A percentile compares a stretch with the other conserved stretches of the same genome.
Conservation (phyloP, 495 filamentous ascomycete genomes). For the Tricharina praecox region DNA sequence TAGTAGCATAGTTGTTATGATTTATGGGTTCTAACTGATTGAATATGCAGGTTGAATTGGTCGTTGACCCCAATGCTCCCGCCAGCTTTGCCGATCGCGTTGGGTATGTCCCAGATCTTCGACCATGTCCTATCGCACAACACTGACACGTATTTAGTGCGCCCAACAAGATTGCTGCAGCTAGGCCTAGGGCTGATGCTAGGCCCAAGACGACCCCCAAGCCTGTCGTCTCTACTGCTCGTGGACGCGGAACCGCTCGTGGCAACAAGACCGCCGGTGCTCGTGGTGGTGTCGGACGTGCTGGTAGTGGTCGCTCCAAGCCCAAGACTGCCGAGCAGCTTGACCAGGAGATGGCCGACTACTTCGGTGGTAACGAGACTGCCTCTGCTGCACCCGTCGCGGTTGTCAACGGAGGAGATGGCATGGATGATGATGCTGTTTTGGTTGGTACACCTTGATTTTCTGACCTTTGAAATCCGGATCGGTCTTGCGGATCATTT, state of each 20-base stretch:
- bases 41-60: conserved; percentile 58
- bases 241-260: conserved; percentile 24
- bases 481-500: background rate
- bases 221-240: too few species aligned
- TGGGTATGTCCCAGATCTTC: conserved; percentile 38
- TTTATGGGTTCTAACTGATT: conserved; percentile 17
- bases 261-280: conserved; percentile 30
- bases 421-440: conserved; percentile 34
- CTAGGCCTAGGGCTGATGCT: conserved; percentile 54
- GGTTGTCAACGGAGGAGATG: conserved; percentile 31
- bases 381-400: conserved; percentile 29
- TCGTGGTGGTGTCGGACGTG: conserved; percentile 35
- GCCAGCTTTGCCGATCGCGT: conserved; percentile 70
- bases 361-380: conserved; percentile 39
- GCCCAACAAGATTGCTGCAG: conserved; percentile 35
- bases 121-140: conserved; percentile 9
- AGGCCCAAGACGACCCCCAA: conserved; percentile 55
- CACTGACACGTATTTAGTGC: conserved; percentile 30
- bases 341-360: conserved; percentile 87
- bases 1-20: conserved; percentile 11
- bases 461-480: conserved; percentile 1
- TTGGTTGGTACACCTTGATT: conserved; percentile 24
- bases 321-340: conserved; percentile 79
- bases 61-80: conserved; percentile 58
- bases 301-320: conserved; percentile 36